A percentile compares a stretch with the other conserved stretches of the same genome.
These are phyloP conservation scores for Pogostemon cablin DNA, from an alignment of 257 asterid genomes.

Conservation along the genomic window DNA sequence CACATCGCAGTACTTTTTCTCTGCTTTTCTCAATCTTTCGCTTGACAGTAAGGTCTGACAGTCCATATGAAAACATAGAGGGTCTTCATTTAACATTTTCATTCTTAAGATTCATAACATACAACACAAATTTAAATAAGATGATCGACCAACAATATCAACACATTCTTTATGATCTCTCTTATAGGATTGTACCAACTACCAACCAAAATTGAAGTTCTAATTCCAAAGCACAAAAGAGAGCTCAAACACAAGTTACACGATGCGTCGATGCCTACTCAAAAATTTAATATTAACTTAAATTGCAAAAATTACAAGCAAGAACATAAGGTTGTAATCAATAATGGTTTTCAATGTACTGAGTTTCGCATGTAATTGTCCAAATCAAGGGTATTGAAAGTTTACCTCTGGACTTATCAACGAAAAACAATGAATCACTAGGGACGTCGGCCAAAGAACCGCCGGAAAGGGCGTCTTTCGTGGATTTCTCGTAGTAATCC, in stretches of 20 bases:
- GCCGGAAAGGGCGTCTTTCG: slow-evolving; percentile 94
- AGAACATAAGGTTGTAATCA: too few relatives aligned
- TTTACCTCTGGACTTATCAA: slow-evolving; percentile 86
- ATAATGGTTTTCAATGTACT: too few relatives aligned
- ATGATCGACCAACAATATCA: neutral
- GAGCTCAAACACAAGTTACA: neutral
- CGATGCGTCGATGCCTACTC: too few relatives aligned
- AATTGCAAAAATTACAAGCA: too few relatives aligned
- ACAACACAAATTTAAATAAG: neutral
- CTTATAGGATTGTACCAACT: neutral
- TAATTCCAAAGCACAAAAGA: neutral
- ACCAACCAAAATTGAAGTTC: slow-evolving; percentile 1
- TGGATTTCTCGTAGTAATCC: slow-evolving; percentile 80
- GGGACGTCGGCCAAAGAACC: slow-evolving; percentile 78
- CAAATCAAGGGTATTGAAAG: neutral
- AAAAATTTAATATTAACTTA: too few relatives aligned
- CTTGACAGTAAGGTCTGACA: slow-evolving; percentile 75
- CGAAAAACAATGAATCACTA: slow-evolving; percentile 69
- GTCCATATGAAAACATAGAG: neutral
- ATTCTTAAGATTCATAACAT: slow-evolving; percentile 15
- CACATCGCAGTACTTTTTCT: slow-evolving; percentile 70
- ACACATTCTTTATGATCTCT: neutral
- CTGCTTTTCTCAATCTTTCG: slow-evolving; percentile 86
- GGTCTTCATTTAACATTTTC: neutral
- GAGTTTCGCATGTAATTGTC: too few relatives aligned